Evolutionary conservation across 768 basidiomycete genomes (phyloP), one percentile per base, ranked within the genome.

Genomic region (Termitomyces sp.): DNA sequence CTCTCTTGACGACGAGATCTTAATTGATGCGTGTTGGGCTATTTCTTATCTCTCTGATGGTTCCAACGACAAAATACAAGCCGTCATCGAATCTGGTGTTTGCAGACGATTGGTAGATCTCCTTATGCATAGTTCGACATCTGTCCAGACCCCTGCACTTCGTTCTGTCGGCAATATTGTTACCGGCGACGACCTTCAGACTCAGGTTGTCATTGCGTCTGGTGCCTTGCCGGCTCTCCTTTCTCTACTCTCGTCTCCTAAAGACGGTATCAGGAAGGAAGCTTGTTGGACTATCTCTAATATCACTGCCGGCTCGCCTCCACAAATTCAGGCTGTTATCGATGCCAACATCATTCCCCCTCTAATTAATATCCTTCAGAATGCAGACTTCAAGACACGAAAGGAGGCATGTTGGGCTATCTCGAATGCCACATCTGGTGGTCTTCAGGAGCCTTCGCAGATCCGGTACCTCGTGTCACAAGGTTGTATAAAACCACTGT

Each of bases 321-420:
- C 88, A 64, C 97, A 99, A 75, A 99, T 99, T 65, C 96, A 98
- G 73, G 79, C 92, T 53, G 89, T 98, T 67, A 94, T 99, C 63
- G 97, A 99, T 65, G 97, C 97, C 69, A 94, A 98, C 68, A 94
- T 99, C 67, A 87, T 98, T 58, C 96, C 96, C 50, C 96, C 96
- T 59, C 86, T 99, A 61, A 95, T 99, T 80, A 97, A 98, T 77
- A 98, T 98, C 66, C 87, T 99, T 56, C 87, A 88, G 68, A 88
- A 97, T 66, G 96, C 96, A 52, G 97, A 99, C 75, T 98, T 99
- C 83, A 98, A 98, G 80, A 98, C 97, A 46, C 87, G 92, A 72
- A 99, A 99, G 75, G 97, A 99, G 74, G 97, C 97, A 2, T 99
- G 95, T 78, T 99, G 97, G 97, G 97, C 97, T 10, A 93, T 99